These are phyloP conservation scores for Isoetes engelmannii DNA, from an alignment of 83 land plant species.

Conservation along the genomic window DNA sequence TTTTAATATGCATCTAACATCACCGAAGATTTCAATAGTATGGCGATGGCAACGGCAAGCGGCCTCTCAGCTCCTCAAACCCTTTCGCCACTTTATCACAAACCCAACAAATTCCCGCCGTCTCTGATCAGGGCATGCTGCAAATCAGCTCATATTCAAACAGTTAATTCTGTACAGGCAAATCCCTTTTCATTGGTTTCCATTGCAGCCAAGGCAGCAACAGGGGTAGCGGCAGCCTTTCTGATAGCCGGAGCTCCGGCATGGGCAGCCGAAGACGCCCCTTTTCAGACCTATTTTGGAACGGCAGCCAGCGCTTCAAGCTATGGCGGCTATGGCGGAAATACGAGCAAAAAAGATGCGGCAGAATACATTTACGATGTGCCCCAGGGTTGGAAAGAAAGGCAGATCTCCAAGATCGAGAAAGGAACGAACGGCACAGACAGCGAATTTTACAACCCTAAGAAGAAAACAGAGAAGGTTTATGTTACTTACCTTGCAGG, in stretches of 20 bases:
- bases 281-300: constrained; percentile 67
- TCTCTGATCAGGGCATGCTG: too few relatives aligned
- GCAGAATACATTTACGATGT: constrained; percentile 88
- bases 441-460: constrained; percentile 94
- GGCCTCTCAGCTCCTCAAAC: too few relatives aligned
- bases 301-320: constrained; percentile 96
- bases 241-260: constrained; percentile 14
- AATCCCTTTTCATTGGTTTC: too few relatives aligned
- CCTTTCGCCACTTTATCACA: too few relatives aligned
- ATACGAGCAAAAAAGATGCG: constrained; percentile 63
- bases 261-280: constrained; percentile 13
- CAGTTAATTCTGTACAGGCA: too few relatives aligned
- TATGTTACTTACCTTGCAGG: constrained; percentile 87
- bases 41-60: too few relatives aligned
- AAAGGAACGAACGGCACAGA: constrained; percentile 99
- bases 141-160: too few relatives aligned
- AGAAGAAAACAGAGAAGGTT: constrained; percentile 59
- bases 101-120: too few relatives aligned
- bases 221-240: constrained; percentile 24
- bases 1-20: too few relatives aligned
- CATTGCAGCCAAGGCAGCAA: constrained; percentile 9
- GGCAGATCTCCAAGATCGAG: constrained; percentile 84
- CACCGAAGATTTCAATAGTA: too few relatives aligned
- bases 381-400: constrained; percentile 91
- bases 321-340: constrained; percentile 94